These are phyloP conservation scores for Spathaspora sp. DNA, from an alignment of 805 yeast species.

Conservation along the genomic window DNA sequence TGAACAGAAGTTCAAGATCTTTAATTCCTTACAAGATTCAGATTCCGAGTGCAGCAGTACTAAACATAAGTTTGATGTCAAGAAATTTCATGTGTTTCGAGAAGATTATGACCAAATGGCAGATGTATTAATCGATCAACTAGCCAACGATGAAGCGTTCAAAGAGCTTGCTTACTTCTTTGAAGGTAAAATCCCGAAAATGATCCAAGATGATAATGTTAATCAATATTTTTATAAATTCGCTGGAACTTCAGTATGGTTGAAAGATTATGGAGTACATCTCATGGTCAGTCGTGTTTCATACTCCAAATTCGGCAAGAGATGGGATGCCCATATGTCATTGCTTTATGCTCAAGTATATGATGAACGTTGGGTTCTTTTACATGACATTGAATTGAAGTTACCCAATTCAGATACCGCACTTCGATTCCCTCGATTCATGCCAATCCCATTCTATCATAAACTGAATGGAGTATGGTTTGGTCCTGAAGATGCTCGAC, in stretches of 20 bases:
- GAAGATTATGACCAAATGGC: conserved; percentile 6
- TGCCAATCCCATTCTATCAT: conserved; percentile 13
- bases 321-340: conserved; percentile 23
- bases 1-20: not conserved
- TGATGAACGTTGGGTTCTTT: conserved; percentile 20
- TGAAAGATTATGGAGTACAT: conserved; percentile 28
- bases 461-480: conserved; percentile 9
- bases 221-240: conserved; percentile 26
- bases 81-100: not conserved
- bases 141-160: conserved; percentile 5
- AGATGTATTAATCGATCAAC: conserved; percentile 1
- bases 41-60: not conserved
- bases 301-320: conserved; percentile 17
- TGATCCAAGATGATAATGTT: conserved; percentile 6
- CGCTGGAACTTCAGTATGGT: conserved; percentile 31
- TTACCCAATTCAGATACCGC: conserved; percentile 14
- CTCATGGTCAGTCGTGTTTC: conserved; percentile 27
- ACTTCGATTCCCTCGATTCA: conserved; percentile 11
- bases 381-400: conserved; percentile 17
- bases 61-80: not conserved
- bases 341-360: conserved; percentile 20
- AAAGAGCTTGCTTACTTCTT: conserved; percentile 1
- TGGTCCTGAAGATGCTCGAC: conserved; percentile 28
- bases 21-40: not conserved
- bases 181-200: conserved; percentile 7